Conservation (phyloP, 2,329 filamentous ascomycete genomes). For the Microdochium bolleyi region DNA sequence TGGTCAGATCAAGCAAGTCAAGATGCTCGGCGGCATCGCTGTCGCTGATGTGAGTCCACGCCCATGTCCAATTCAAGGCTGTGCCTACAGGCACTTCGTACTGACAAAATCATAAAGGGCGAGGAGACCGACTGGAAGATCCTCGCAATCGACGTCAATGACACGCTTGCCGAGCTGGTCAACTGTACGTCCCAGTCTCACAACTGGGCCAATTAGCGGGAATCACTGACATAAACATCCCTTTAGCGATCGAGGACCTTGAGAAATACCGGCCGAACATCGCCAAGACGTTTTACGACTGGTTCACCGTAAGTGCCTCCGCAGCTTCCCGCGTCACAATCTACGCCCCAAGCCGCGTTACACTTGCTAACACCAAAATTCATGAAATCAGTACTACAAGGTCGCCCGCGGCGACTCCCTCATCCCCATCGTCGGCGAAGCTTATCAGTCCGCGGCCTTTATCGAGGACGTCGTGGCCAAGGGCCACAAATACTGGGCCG, state of each 20-base stretch:
- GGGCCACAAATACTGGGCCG: conserved; percentile 28
- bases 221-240: background rate
- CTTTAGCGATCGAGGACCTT: conserved; percentile 23
- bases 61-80: conserved; percentile 1
- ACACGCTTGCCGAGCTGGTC: conserved; percentile 25
- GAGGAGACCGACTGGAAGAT: conserved; percentile 30
- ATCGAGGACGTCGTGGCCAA: conserved; percentile 21
- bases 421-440: conserved; percentile 27
- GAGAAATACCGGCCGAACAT: conserved; percentile 29
- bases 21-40: conserved; percentile 29
- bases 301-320: conserved; percentile 30
- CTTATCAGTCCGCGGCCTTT: conserved; percentile 25
- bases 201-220: fast-evolving
- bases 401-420: conserved; percentile 23
- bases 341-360: no score
- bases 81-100: background rate
- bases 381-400: conserved; percentile 33
- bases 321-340: no score
- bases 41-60: conserved; percentile 24
- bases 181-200: conserved; percentile 16
- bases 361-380: conserved; percentile 1
- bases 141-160: conserved; percentile 27
- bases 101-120: conserved; percentile 9
- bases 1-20: conserved; percentile 32
- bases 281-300: conserved; percentile 24